Evolutionary conservation across 495 filamentous ascomycete species (phyloP).

Genomic region (Trichoderma orchidacearum): DNA sequence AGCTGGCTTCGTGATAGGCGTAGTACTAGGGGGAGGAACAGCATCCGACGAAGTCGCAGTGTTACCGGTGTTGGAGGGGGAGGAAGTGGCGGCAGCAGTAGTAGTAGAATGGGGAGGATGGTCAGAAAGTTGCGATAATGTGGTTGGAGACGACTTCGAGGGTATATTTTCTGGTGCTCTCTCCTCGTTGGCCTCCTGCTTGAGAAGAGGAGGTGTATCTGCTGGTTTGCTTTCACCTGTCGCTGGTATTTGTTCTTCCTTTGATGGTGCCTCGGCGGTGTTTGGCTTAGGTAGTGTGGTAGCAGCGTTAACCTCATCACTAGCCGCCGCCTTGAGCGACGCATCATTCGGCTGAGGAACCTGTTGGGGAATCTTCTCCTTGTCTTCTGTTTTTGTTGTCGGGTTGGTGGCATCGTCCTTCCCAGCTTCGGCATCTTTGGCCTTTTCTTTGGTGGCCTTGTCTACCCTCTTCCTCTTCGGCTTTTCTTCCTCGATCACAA

Average conservation of each 20-base stretch:
- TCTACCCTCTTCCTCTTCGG: constrained; percentile 56
- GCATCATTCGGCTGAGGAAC: neutral
- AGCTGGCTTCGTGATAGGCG: constrained; percentile 1
- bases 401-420: constrained; percentile 7
- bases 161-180: neutral
- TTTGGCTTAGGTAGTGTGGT: neutral
- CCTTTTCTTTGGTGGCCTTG: constrained; percentile 35
- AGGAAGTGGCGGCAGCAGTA: neutral
- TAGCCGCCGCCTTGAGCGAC: neutral
- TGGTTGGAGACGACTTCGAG: neutral
- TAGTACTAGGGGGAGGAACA: neutral
- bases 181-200: constrained; percentile 7
- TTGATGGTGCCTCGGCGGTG: neutral
- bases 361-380: constrained; percentile 4
- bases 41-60: neutral
- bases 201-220: constrained; percentile 7
- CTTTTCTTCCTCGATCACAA: constrained; percentile 44
- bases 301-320: neutral
- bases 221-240: neutral
- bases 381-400: constrained; percentile 10
- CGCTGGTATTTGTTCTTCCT: neutral
- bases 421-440: constrained; percentile 12
- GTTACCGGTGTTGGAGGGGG: neutral
- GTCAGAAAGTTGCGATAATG: neutral
- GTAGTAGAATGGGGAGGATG: neutral